Conservation (phyloP, 768 basidiomycete species). For the Kwoniella botswanensis region DNA sequence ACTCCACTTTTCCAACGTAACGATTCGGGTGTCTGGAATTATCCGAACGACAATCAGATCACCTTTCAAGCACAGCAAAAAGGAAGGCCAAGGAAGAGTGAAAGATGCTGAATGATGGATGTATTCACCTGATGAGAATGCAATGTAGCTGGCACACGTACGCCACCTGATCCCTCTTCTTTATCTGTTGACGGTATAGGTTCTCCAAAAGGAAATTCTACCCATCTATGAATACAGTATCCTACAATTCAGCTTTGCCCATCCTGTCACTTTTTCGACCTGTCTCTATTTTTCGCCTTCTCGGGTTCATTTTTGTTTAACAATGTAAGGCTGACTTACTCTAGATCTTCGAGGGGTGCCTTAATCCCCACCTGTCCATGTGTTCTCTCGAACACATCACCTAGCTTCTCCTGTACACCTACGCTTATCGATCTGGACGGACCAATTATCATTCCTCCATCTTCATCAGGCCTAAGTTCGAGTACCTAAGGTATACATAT, state of each 20-base stretch:
- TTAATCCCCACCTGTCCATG: background rate
- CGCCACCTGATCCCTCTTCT: background rate
- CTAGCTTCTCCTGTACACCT: background rate
- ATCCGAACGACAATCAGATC: no score
- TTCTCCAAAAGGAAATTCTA: constrained; percentile 6
- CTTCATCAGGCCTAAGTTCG: background rate
- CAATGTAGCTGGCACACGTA: constrained; percentile 2
- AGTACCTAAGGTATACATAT: background rate
- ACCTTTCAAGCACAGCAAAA: background rate
- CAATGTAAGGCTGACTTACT: background rate
- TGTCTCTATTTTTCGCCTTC: no score
- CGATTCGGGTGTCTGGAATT: background rate
- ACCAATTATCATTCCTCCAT: background rate
- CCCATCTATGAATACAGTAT: constrained; percentile 4
- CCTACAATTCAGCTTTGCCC: no score
- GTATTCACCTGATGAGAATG: constrained; percentile 5
- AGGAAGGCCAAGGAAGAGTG: background rate
- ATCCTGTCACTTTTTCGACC: no score
- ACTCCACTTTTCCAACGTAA: background rate
- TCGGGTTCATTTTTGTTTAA: no score
- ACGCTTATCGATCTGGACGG: background rate
- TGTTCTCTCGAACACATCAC: background rate
- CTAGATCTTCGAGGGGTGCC: background rate
- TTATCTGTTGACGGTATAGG: background rate
- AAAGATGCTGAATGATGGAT: background rate